Evolutionary conservation across 768 basidiomycete species (phyloP), one percentile per base, ranked within the genome.

Genomic region (Xerocomus spinulosus): DNA sequence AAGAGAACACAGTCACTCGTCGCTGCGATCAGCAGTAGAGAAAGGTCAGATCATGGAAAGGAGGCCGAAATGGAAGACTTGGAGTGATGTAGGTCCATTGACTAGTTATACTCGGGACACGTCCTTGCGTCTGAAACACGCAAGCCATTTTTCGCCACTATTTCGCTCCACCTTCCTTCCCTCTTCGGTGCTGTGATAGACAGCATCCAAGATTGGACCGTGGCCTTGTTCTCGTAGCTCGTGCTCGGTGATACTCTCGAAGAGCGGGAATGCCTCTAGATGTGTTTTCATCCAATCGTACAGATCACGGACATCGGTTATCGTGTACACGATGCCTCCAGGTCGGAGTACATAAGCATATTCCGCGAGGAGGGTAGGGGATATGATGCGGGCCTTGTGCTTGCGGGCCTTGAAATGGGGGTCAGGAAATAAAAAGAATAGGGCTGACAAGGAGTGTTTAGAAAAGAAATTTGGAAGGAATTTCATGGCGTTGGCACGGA

Each of bases 401-500:
- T 99, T 99, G 59, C 94, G 84, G 9, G 81, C 77, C 68, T 99
- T 98, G 80, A 99, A 99, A 67, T 98, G 96, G 0, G 96, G 96
- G 68, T 99, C 96, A 34, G 96, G 96, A 70, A 98, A 99, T 49
- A 98, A 80, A 74, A 99, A 98, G 72, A 99, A 99, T 42, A 99
- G 76, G 40, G 95, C 84, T 17, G 87, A 85, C 30, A 99, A 75
- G 53, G 95, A 95, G 48, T 84, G 84, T 63, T 94, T 93, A 20
- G 77, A 63, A 68, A 99, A 96, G 68, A 92, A 97, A 69, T 98
- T 98, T 6, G 94, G 89, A 46, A 97, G 76, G 68, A 98, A 97
- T 71, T 98, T 98, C 94, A 97, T 97, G 39, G 92, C 87, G 65
- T 99, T 99, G 13, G 90, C 94, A 42, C 96, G 85, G 53, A 96